Conservation (phyloP, 768 basidiomycete genomes). For the Royoungia palumana region DNA sequence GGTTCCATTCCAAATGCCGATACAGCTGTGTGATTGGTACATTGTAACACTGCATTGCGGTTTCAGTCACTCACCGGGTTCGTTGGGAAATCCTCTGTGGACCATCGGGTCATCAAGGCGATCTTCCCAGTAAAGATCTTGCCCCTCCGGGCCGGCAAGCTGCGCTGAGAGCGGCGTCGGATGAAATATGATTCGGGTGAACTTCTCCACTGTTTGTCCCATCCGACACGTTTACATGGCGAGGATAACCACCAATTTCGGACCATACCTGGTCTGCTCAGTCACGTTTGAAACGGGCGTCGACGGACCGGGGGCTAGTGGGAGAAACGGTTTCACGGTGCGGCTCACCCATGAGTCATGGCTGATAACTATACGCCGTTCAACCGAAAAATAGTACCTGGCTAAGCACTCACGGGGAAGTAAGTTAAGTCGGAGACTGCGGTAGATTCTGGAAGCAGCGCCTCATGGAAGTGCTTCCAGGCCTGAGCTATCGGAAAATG, state of each 20-base stretch:
- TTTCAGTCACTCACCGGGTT: constrained; percentile 4
- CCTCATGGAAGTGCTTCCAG: constrained; percentile 8
- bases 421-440: not conserved
- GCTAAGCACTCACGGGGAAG: not conserved
- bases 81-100: not conserved
- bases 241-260: not conserved
- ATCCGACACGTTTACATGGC: not conserved
- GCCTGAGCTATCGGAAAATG: constrained; percentile 6
- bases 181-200: not conserved
- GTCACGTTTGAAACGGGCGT: not conserved
- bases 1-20: constrained; percentile 2
- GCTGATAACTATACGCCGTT: not conserved
- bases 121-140: constrained; percentile 1
- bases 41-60: not conserved
- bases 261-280: not conserved
- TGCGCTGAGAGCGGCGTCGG: not conserved
- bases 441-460: not conserved
- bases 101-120: not conserved
- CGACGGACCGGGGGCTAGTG: not conserved
- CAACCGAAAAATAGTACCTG: not conserved
- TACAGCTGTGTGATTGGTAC: not conserved
- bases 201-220: not conserved
- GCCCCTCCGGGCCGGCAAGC: not conserved
- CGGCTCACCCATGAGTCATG: not conserved
- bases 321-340: not conserved